Conservation (phyloP, 225 moss, liverwort and hornwort species). For the Rhytidiadelphus loreus region DNA sequence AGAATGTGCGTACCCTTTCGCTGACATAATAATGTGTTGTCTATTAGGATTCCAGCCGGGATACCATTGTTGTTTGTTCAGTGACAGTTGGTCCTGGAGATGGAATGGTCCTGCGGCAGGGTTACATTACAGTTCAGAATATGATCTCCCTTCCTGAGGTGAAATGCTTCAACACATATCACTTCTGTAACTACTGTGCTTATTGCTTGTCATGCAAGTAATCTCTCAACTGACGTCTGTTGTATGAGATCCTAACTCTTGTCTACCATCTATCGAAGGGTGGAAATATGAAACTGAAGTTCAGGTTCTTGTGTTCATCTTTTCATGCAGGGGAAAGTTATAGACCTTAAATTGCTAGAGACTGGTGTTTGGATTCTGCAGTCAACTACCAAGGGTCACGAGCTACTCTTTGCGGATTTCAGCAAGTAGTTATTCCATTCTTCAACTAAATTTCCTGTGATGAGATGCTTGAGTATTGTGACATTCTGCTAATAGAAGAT, state of each 20-base stretch:
- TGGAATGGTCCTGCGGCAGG: slow-evolving; percentile 51
- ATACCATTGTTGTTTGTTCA: slow-evolving; percentile 53
- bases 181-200: background rate
- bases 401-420: slow-evolving; percentile 55
- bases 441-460: background rate
- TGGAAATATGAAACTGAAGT: background rate
- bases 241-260: background rate
- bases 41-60: slow-evolving; percentile 37
- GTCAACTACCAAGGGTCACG: slow-evolving; percentile 29
- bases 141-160: slow-evolving; percentile 56
- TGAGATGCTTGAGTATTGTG: background rate
- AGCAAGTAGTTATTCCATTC: slow-evolving; percentile 16
- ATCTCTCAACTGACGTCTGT: background rate
- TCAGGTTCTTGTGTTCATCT: background rate
- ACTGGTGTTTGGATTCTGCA: slow-evolving; percentile 63
- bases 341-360: slow-evolving; percentile 62
- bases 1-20: background rate
- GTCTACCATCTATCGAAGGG: background rate
- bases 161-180: background rate
- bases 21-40: slow-evolving; percentile 7
- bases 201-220: background rate
- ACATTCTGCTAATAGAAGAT: background rate
- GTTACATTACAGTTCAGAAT: slow-evolving; percentile 43
- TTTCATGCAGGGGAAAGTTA: slow-evolving; percentile 42
- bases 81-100: slow-evolving; percentile 61